These are phyloP conservation scores for Mortierella sp. DNA, from an alignment of 371 early-diverging fungal species.

Conservation along the genomic window DNA sequence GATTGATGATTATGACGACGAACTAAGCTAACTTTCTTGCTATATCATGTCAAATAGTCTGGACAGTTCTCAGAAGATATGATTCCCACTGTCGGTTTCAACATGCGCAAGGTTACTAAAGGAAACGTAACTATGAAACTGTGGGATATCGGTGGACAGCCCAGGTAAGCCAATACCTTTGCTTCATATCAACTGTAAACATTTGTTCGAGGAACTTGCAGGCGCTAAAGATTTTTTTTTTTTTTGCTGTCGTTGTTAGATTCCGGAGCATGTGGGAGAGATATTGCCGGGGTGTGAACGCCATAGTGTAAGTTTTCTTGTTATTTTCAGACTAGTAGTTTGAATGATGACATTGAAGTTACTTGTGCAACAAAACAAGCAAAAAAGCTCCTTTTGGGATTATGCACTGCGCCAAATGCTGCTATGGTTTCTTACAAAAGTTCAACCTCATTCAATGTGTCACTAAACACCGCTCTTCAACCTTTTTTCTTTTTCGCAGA, in stretches of 20 bases:
- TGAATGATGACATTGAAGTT: not conserved
- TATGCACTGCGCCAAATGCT: too few species aligned
- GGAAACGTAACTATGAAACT: slow-evolving; percentile 97
- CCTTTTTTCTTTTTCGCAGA: slow-evolving; percentile 58
- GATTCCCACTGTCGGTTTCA: slow-evolving; percentile 98
- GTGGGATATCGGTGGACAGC: slow-evolving; percentile 99
- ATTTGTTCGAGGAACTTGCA: too few species aligned
- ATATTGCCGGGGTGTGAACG: slow-evolving; percentile 95
- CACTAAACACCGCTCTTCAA: not conserved
- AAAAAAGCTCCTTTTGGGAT: not conserved
- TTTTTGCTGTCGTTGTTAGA: not conserved
- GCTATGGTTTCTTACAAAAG: not conserved
- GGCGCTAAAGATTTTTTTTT: too few species aligned
- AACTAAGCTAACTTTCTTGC: not conserved
- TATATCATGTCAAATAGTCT: slow-evolving; percentile 70
- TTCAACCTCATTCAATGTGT: not conserved
- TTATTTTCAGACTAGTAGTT: not conserved
- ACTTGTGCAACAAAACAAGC: not conserved
- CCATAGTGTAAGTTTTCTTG: slow-evolving; percentile 89
- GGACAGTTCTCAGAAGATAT: slow-evolving; percentile 96
- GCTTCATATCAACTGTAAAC: too few species aligned
- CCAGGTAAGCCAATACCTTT: slow-evolving; percentile 87
- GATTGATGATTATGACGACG: not conserved
- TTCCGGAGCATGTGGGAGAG: slow-evolving; percentile 95
- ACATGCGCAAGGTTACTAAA: slow-evolving; percentile 96